These are phyloP conservation scores for Umbelopsis sp. DNA, from an alignment of 192 early-diverging fungal genomes.

Conservation along the genomic window DNA sequence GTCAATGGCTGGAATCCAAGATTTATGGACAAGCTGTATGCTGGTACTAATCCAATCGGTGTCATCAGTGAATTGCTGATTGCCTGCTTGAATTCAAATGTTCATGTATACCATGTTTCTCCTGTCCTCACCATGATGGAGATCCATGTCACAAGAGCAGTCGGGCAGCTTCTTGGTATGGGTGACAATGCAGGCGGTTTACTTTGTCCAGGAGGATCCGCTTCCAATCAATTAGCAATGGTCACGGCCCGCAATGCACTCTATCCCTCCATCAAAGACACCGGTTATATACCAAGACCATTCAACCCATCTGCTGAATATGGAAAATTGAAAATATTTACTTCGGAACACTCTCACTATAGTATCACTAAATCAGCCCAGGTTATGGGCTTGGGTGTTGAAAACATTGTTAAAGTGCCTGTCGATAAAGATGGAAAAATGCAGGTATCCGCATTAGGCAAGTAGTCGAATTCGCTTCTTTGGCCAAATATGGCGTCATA, in stretches of 20 bases:
- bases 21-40: conserved; percentile 85
- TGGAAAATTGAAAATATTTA: conserved; percentile 63
- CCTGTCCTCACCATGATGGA: conserved; percentile 76
- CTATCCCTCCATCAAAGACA: conserved; percentile 61
- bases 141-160: conserved; percentile 49
- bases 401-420: conserved; percentile 68
- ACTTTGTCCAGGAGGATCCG: conserved; percentile 74
- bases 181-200: conserved; percentile 59
- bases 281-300: conserved; percentile 47
- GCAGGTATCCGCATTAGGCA: conserved; percentile 55
- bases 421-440: conserved; percentile 64
- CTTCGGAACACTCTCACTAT: conserved; percentile 74
- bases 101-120: conserved; percentile 75
- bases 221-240: conserved; percentile 77
- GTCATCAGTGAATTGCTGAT: conserved; percentile 70
- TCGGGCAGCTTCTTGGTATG: conserved; percentile 51
- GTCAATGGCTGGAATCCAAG: conserved; percentile 67
- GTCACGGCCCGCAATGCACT: conserved; percentile 69
- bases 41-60: conserved; percentile 74
- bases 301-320: conserved; percentile 24
- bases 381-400: conserved; percentile 67
- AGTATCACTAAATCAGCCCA: conserved; percentile 74
- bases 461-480: not conserved
- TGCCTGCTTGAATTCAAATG: conserved; percentile 74
- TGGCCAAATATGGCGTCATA: not conserved